Base-by-base conservation (phyloP, 495 filamentous ascomycete species). In the Acidomyces sp. region DNA sequence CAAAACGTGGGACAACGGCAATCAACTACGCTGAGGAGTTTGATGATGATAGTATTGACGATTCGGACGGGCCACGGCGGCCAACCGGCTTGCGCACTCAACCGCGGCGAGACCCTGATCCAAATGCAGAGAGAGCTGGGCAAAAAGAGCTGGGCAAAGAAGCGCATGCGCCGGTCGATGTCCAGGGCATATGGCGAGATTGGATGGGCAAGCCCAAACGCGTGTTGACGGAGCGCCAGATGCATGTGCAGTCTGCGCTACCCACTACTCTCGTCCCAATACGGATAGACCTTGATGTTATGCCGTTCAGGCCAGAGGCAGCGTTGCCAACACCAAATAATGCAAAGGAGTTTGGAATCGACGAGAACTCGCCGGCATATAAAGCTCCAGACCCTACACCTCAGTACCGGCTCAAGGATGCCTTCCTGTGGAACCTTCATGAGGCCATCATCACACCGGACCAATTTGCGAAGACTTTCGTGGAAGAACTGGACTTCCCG, bases 11-110 rank as follows among this genome's bases (percentile, higher is more conserved):
- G 26, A 96, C 90, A 2, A 85, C 83, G 27, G 83, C 85, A 31
- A 87, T 95, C 55, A 96, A 94, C 59, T 99, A 99, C 53, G 87
- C 90, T 21, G 90, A 99, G 58, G 85, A 95, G 53, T 87, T 83
- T 13, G 90, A 95, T 39, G 86, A 97, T 59, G 80, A 90, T 37
- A 86, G 94, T 51, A 88, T 94, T 45, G 86, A 94, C 26, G 87
- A 93, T 31, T 82, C 75, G 30, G 82, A 86, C 54, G 74, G 67
- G 23, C 76, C 78, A 29, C 74, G 82, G 29, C 75, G 82, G 33
- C 84, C 79, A 36, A 94, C 85, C 5, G 90, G 86, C 24, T 61
- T 86, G 60, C 77, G 86, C 44, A 95, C 78, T 12, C 51, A 51
- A 25, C 66, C 87, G 47, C 67, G 82, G 46, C 70, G 81, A 43